Percentiles rank a stretch among this genome's conserved stretches.
phyloP scores from a whole-genome alignment of 2,329 filamentous ascomycete genomes.

The Purpureocillium lavendulum region DNA sequence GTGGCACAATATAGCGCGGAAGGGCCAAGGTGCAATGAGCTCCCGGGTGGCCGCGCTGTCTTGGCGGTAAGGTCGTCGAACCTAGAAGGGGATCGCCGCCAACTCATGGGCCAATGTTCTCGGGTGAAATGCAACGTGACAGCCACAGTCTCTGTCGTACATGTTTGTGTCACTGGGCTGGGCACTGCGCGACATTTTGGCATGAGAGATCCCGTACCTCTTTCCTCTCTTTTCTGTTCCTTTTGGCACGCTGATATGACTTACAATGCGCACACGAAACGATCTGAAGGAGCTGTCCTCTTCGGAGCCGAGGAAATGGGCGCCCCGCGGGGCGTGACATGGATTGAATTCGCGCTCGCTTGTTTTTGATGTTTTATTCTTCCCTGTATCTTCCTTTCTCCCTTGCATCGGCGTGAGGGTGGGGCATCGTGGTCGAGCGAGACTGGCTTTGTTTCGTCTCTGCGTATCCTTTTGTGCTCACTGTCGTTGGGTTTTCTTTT shows the following conservation, averaged over 20 bases:
- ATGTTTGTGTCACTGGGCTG: no score
- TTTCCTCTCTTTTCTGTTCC: not conserved
- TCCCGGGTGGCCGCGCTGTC: no score
- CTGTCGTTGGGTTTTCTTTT: not conserved
- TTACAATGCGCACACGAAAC: conserved; percentile 1
- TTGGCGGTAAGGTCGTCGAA: no score
- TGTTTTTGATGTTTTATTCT: not conserved
- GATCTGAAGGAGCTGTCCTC: not conserved
- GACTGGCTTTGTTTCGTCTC: no score
- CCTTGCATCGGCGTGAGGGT: not conserved
- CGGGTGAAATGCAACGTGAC: no score
- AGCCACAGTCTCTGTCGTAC: no score
- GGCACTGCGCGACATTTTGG: no score
- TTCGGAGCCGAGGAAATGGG: not conserved
- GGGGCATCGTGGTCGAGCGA: no score
- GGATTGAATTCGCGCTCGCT: not conserved
- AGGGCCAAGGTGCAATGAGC: not conserved
- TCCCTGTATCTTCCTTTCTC: not conserved
- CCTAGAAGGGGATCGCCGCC: no score
- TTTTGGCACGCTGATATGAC: conserved; percentile 6
- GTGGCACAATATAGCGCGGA: conserved; percentile 34
- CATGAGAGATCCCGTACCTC: not conserved
- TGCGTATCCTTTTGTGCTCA: no score
- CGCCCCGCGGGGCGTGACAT: not conserved
- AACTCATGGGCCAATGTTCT: no score